These are phyloP conservation scores for Pseudogymnoascus verrucosus DNA, from an alignment of 2,329 filamentous ascomycete species.

Conservation along the genomic window DNA sequence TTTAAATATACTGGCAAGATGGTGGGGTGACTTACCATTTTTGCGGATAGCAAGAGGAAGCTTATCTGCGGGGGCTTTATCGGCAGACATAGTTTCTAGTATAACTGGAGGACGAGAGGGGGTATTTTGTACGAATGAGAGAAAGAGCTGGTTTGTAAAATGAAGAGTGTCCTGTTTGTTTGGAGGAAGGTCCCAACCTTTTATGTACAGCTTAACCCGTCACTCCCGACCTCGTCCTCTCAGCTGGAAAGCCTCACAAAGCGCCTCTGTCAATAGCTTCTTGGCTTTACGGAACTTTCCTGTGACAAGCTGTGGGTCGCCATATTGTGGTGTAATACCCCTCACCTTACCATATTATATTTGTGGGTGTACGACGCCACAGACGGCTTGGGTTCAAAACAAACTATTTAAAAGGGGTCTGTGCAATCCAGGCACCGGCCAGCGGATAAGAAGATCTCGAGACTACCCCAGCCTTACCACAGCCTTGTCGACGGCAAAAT, in stretches of 20 bases:
- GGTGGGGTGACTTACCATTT: constrained; percentile 33
- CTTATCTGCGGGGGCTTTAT: constrained; percentile 38
- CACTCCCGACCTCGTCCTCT: neutral
- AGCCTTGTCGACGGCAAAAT: neutral
- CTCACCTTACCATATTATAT: neutral
- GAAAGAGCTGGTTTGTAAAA: neutral
- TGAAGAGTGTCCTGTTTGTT: neutral
- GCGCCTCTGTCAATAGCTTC: neutral
- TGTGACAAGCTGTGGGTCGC: neutral
- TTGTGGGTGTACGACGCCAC: neutral
- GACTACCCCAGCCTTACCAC: neutral
- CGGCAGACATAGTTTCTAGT: constrained; percentile 13
- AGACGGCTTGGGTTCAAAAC: neutral
- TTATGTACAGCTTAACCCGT: neutral
- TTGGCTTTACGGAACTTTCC: neutral
- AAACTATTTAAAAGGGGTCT: neutral
- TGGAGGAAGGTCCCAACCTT: neutral
- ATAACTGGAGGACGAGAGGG: neutral
- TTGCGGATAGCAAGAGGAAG: constrained; percentile 44
- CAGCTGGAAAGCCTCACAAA: neutral
- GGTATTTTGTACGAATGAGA: neutral
- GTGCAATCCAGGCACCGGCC: constrained; percentile 6
- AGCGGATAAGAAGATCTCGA: neutral
- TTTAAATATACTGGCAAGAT: neutral
- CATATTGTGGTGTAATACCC: neutral